phyloP scores from a whole-genome alignment of 768 basidiomycete genomes.

The Hygrocybe punicea region DNA sequence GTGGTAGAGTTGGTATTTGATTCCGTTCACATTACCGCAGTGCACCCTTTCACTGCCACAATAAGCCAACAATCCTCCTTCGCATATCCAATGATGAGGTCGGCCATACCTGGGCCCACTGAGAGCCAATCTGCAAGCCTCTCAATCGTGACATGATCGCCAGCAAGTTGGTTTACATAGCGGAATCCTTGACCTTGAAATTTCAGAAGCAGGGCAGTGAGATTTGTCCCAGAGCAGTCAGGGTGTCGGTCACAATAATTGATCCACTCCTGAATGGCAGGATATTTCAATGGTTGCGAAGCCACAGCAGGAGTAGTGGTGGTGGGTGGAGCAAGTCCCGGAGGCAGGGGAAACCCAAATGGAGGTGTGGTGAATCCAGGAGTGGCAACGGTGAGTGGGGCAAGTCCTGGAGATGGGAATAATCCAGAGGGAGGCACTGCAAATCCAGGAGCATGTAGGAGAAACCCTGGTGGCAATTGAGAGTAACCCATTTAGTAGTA shows the following conservation, averaged over 20 bases:
- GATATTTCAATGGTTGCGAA: not conserved
- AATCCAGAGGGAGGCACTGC: no score
- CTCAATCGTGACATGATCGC: not conserved
- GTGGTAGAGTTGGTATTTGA: no score
- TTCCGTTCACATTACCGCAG: no score
- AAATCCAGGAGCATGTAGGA: no score
- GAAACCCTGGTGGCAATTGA: not conserved
- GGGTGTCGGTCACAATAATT: constrained; percentile 1
- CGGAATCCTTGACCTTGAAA: not conserved
- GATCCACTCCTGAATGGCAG: not conserved
- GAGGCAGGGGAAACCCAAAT: no score
- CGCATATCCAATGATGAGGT: no score
- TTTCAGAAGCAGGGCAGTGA: not conserved
- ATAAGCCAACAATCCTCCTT: no score
- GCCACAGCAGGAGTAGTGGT: not conserved
- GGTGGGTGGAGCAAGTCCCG: not conserved
- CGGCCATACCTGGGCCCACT: no score
- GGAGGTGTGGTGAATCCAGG: no score
- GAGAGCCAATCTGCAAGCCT: not conserved
- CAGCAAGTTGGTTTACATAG: not conserved
- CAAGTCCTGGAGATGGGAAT: not conserved
- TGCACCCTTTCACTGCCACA: no score
- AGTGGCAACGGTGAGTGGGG: no score
- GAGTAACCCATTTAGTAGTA: not conserved
- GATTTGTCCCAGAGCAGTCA: not conserved